Conservation (phyloP, 1,139 yeast species). For the Lodderomyces parapsilosis region DNA sequence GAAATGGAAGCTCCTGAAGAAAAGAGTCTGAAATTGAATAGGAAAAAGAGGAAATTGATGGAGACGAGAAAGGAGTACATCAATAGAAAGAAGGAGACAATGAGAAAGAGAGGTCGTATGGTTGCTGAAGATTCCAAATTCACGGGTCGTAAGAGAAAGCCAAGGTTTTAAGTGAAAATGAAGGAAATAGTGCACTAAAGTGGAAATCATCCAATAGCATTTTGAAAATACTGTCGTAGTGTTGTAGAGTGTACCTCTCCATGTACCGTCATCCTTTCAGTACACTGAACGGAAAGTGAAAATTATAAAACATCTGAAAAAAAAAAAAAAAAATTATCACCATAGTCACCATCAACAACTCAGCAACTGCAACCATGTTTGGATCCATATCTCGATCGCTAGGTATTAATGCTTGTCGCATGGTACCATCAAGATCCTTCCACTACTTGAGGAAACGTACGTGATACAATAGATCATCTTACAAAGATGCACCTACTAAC, state of each 20-base stretch:
- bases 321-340: constrained; percentile 7
- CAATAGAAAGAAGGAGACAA: constrained; percentile 86
- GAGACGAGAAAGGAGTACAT: constrained; percentile 83
- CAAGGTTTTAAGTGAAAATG: constrained; percentile 59
- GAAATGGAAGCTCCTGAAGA: constrained; percentile 64
- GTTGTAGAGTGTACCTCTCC: too few relatives aligned
- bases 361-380: constrained; percentile 16
- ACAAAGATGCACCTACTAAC: constrained; percentile 17
- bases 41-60: constrained; percentile 52
- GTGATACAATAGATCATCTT: constrained; percentile 11
- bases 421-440: constrained; percentile 21
- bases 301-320: constrained; percentile 6
- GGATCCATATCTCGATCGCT: constrained; percentile 15
- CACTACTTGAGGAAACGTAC: constrained; percentile 22
- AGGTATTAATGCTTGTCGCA: constrained; percentile 10
- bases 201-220: not conserved
- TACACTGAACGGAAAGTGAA: too few relatives aligned
- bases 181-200: not conserved
- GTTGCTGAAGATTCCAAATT: constrained; percentile 91
- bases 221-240: not conserved
- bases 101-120: constrained; percentile 85
- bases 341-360: constrained; percentile 1
- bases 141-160: constrained; percentile 90
- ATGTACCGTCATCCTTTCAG: too few relatives aligned
- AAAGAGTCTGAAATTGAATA: constrained; percentile 33